Conservation (phyloP, 495 filamentous ascomycete species). For the Penicillium pancosmium region DNA sequence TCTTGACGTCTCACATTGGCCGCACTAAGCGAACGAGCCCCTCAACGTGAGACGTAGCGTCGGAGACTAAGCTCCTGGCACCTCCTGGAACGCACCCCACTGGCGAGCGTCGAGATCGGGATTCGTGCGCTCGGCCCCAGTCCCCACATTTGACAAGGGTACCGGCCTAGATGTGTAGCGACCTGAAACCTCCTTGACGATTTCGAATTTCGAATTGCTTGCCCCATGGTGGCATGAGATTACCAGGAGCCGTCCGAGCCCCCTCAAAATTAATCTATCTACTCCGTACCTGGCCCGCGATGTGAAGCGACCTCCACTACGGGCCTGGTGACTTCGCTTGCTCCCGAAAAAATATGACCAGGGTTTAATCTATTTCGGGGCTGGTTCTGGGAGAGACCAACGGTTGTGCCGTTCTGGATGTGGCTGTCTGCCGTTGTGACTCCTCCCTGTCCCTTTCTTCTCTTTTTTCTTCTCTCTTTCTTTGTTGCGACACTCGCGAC, state of each 20-base stretch:
- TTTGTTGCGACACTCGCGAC: slow-evolving; percentile 13
- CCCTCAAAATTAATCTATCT: slow-evolving; percentile 6
- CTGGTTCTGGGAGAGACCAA: slow-evolving; percentile 5
- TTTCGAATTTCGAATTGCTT: slow-evolving; percentile 4
- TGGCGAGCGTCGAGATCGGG: slow-evolving; percentile 14
- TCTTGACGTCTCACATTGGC: slow-evolving; percentile 9
- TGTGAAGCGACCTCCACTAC: slow-evolving; percentile 5
- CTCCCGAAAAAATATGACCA: neutral
- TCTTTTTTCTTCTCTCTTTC: slow-evolving; percentile 17
- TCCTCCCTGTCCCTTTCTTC: slow-evolving; percentile 14
- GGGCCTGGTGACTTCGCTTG: neutral
- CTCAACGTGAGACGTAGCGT: slow-evolving; percentile 11
- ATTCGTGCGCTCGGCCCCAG: slow-evolving; percentile 19
- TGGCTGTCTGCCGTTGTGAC: neutral
- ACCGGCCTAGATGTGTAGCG: slow-evolving; percentile 13
- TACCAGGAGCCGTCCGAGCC: slow-evolving; percentile 3
- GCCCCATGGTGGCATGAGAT: slow-evolving; percentile 2
- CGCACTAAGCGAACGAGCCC: slow-evolving; percentile 5
- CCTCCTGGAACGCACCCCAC: slow-evolving; percentile 15
- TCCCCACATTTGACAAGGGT: slow-evolving; percentile 12
- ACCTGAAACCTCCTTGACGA: slow-evolving; percentile 15
- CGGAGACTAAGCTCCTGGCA: slow-evolving; percentile 10
- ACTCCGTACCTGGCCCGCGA: slow-evolving; percentile 1
- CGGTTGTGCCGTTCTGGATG: slow-evolving; percentile 2
- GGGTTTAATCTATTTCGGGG: slow-evolving; percentile 19